Evolutionary conservation across 2,329 filamentous ascomycete species (phyloP), one percentile per base, ranked within the genome.

Genomic region (Cadophora sp.): DNA sequence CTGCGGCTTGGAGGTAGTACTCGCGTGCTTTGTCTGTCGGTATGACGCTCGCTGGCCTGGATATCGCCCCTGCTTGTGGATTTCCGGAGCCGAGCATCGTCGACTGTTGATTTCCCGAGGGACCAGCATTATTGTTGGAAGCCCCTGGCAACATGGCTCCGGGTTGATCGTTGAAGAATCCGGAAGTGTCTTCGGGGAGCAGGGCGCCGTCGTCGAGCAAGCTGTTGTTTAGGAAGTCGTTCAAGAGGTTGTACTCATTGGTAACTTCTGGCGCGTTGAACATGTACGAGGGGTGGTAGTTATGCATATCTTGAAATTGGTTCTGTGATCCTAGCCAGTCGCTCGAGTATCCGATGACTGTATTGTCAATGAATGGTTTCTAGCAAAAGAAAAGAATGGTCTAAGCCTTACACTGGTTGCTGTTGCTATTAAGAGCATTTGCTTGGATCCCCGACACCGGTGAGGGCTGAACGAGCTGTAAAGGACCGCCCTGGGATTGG

Each of bases 1-100:
- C 96, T 61, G 96, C 96, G 16, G 96, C 96, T 72, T 97, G 97
- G 81, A 98, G 91, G 81, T 97, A 98, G 81, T 97, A 99, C 79
- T 98, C 95, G 74, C 92, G 87, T 11, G 92, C 84, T 78, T 88
- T 89, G 76, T 81, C 80, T 24, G 77, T 80, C 3, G 88, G 88
- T 62, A 89, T 84, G 14, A 85, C 83, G 71, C 88, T 90, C 48
- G 83, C 80, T 2, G 90, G 86, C 60, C 89, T 85, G 43, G 89
- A 86, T 65, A 91, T 88, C 29, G 86, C 79, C 73, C 86, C 88
- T 72, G 77, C 84, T 68, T 80, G 83, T 67, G 78, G 80, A 78
- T 74, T 83, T 76, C 64, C 81, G 40, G 71, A 67, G 8, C 53
- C 59, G 31, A 68, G 62, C 22, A 66, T 76, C 16, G 62, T 48